These are phyloP conservation scores for Peltaster fructicola DNA, from an alignment of 2,329 filamentous ascomycete species.

Conservation along the genomic window DNA sequence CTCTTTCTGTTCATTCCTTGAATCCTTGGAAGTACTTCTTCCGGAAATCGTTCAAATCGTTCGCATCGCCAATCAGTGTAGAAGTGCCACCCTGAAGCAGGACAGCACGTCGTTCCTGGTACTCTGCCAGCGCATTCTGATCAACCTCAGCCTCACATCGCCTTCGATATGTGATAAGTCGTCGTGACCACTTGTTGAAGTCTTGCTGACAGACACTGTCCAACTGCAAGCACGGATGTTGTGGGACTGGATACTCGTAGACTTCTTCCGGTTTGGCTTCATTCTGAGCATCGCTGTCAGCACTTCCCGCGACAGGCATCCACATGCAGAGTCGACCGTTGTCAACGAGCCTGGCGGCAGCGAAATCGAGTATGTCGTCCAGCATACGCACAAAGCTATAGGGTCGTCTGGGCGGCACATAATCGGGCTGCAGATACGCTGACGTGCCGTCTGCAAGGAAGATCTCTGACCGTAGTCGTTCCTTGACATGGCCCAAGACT, in stretches of 20 bases:
- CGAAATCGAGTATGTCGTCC: slow-evolving; percentile 74
- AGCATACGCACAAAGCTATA: slow-evolving; percentile 87
- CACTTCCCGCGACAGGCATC: slow-evolving; percentile 72
- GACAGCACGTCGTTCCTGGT: slow-evolving; percentile 8
- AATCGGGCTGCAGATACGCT: slow-evolving; percentile 51
- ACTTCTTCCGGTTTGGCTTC: slow-evolving; percentile 12
- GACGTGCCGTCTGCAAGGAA: slow-evolving; percentile 52
- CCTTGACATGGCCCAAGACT: slow-evolving; percentile 62
- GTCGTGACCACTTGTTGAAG: slow-evolving; percentile 86
- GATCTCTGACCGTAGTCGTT: slow-evolving; percentile 27
- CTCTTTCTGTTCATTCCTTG: slow-evolving; percentile 10
- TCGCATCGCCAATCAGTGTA: slow-evolving; percentile 34
- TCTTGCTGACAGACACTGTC: slow-evolving; percentile 64
- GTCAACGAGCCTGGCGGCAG: slow-evolving; percentile 57
- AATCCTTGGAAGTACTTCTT: slow-evolving; percentile 30
- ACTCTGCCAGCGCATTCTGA: slow-evolving; percentile 10
- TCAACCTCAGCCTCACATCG: slow-evolving; percentile 40
- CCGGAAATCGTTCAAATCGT: slow-evolving; percentile 52
- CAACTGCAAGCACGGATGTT: slow-evolving; percentile 56
- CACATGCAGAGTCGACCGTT: slow-evolving; percentile 75
- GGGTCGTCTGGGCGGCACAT: slow-evolving; percentile 73
- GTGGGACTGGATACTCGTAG: slow-evolving; percentile 53
- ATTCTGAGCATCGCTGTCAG: slow-evolving; percentile 22
- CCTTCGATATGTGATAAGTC: slow-evolving; percentile 71
- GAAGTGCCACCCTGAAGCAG: slow-evolving; percentile 14